Evolutionary conservation across 768 basidiomycete genomes (phyloP).

Genomic region (Ramaria rubella): DNA sequence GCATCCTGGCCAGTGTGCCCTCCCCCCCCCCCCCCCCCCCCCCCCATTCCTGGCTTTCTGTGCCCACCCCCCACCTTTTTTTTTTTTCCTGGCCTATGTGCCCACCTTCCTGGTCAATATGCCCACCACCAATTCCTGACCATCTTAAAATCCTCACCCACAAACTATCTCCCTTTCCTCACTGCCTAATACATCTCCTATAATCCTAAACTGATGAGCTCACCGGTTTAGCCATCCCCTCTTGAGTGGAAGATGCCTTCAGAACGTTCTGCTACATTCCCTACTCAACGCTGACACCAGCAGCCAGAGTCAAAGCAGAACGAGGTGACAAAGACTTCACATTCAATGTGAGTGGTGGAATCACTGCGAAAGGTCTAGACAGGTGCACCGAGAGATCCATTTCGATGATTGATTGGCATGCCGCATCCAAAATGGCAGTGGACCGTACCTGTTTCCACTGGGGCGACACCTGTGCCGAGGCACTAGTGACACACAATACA

Average conservation of each 20-base stretch:
- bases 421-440: background rate
- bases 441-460: too few relatives aligned
- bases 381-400: slow-evolving; percentile 17
- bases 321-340: slow-evolving; percentile 17
- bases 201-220: background rate
- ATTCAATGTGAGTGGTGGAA: slow-evolving; percentile 8
- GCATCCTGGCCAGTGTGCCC: too few relatives aligned
- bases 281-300: slow-evolving; percentile 17
- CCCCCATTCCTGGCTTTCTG: too few relatives aligned
- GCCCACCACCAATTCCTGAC: too few relatives aligned
- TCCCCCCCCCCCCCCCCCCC: too few relatives aligned
- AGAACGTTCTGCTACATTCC: slow-evolving; percentile 17
- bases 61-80: too few relatives aligned
- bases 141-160: too few relatives aligned
- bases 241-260: slow-evolving; percentile 14
- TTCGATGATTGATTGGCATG: slow-evolving; percentile 1
- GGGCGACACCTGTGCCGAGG: background rate
- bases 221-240: slow-evolving; percentile 16
- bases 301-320: slow-evolving; percentile 13
- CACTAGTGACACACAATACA: background rate
- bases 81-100: too few relatives aligned
- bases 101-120: too few relatives aligned
- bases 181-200: background rate
- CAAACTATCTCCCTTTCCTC: background rate
- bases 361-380: slow-evolving; percentile 17